phyloP scores from a whole-genome alignment of 345 rosid species.

The Boechera stricta region DNA sequence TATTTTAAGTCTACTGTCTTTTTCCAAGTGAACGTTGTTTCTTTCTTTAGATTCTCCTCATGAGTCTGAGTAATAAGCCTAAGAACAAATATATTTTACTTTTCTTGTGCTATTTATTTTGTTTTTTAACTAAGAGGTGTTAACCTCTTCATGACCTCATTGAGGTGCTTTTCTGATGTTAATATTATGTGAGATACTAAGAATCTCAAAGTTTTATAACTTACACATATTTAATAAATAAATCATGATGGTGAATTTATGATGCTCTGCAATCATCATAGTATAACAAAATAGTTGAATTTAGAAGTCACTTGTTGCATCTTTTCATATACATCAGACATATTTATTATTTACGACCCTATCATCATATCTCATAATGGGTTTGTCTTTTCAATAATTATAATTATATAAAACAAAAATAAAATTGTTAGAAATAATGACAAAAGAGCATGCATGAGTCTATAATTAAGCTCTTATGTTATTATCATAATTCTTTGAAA shows the following conservation, averaged over 20 bases:
- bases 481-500: not conserved
- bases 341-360: constrained; percentile 43
- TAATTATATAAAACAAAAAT: constrained; percentile 33
- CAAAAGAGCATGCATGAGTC: constrained; percentile 32
- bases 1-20: constrained; percentile 16
- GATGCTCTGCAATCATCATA: constrained; percentile 25
- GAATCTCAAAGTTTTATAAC: not conserved
- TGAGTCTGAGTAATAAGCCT: constrained; percentile 29
- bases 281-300: constrained; percentile 21
- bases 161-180: constrained; percentile 40
- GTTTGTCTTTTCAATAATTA: constrained; percentile 52
- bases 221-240: not conserved
- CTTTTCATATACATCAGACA: constrained; percentile 31
- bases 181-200: constrained; percentile 22
- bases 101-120: constrained; percentile 2
- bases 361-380: constrained; percentile 55
- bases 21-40: constrained; percentile 41
- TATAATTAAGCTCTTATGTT: not conserved
- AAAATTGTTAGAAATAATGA: constrained; percentile 40
- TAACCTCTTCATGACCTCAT: constrained; percentile 34
- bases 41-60: constrained; percentile 45
- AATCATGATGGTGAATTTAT: constrained; percentile 19
- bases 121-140: not conserved
- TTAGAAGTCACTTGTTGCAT: constrained; percentile 22
- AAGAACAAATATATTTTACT: not conserved